Percentiles rank a stretch among this genome's conserved stretches.
Conservation (phyloP, 345 rosid genomes). For the Aquilaria malaccensis region DNA sequence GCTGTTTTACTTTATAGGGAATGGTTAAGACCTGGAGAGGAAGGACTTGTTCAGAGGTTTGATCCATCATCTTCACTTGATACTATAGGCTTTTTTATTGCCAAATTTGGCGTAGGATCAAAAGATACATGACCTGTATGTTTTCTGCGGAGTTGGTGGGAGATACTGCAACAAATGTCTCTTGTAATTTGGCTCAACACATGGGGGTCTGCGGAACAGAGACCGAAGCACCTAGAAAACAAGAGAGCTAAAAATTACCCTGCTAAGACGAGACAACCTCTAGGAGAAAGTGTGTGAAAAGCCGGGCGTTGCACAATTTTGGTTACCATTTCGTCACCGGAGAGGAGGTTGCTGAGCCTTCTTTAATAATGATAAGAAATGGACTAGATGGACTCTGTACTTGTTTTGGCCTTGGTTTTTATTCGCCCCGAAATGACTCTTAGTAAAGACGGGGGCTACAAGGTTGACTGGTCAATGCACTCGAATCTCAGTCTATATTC, state of each 20-base stretch:
- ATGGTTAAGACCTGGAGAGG: conserved; percentile 94
- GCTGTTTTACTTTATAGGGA: conserved; percentile 38
- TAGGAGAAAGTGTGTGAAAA: no score
- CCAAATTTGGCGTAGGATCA: conserved; percentile 63
- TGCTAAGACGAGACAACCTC: background rate
- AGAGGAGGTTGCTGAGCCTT: background rate
- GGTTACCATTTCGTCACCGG: background rate
- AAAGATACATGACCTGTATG: conserved; percentile 20
- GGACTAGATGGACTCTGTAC: background rate
- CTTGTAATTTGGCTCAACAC: no score
- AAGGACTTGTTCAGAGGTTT: conserved; percentile 83
- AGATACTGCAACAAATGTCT: no score
- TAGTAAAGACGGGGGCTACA: no score
- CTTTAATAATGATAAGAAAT: no score
- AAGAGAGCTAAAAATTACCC: no score
- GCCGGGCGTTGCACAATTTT: background rate
- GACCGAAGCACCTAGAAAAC: no score
- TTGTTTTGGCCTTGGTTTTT: background rate
- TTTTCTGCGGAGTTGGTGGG: background rate
- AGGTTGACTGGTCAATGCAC: no score
- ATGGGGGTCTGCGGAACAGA: no score
- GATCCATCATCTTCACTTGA: conserved; percentile 86
- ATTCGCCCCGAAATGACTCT: no score
- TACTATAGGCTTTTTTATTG: conserved; percentile 93
- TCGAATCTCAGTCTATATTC: no score